Conservation (phyloP, 306 rosid species). For the Vigna nakashimae region DNA sequence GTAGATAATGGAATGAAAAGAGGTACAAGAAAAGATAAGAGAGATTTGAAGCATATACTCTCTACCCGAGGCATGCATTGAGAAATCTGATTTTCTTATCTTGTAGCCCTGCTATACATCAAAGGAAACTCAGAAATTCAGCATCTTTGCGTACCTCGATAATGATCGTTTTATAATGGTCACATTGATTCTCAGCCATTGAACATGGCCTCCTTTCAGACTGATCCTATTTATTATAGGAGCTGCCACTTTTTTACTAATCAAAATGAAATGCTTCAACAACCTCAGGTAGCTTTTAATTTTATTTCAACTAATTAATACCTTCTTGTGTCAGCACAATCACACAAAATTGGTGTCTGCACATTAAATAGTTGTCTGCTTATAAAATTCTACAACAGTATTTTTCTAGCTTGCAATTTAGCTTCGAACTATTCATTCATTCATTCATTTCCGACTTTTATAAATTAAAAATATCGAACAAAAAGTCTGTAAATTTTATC, state of each 20-base stretch:
- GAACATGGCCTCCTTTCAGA: slow-evolving; percentile 45
- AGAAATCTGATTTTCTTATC: slow-evolving; percentile 19
- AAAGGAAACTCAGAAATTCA: slow-evolving; percentile 29
- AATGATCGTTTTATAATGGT: slow-evolving; percentile 39
- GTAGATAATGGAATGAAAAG: background rate
- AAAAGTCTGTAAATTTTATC: no score
- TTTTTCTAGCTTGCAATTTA: no score
- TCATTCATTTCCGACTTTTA: background rate
- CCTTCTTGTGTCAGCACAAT: slow-evolving; percentile 2
- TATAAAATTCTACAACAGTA: no score
- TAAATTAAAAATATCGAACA: no score
- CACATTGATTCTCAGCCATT: slow-evolving; percentile 55
- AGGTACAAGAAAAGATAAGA: background rate
- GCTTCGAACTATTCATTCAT: background rate
- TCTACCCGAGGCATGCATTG: slow-evolving; percentile 20
- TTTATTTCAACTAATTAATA: background rate
- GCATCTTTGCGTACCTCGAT: slow-evolving; percentile 29
- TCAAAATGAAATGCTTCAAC: background rate
- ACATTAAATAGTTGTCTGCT: no score
- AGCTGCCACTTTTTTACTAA: background rate
- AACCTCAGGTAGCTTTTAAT: background rate
- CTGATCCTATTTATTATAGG: background rate
- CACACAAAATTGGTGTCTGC: background rate
- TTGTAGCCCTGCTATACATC: slow-evolving; percentile 29
- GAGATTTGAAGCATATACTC: slow-evolving; percentile 20